A percentile compares a stretch with the other conserved stretches of the same genome.
phyloP scores from a whole-genome alignment of 192 early-diverging fungal species.

The Dissophora ornata region DNA sequence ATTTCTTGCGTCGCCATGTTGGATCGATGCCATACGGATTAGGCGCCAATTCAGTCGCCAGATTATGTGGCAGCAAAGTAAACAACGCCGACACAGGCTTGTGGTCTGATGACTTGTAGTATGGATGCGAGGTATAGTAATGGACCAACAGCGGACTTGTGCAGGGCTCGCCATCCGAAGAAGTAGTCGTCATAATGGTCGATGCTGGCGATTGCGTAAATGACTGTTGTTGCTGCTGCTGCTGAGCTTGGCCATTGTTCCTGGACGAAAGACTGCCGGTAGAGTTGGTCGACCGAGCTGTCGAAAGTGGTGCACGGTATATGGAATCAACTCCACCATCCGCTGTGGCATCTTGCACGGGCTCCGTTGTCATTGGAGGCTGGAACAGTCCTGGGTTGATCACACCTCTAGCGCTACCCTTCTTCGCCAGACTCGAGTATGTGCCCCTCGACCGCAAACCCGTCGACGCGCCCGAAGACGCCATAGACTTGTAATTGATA shows the following conservation, averaged over 20 bases:
- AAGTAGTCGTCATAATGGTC: slow-evolving; percentile 6
- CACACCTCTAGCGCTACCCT: slow-evolving; percentile 18
- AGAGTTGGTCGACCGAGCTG: slow-evolving; percentile 13
- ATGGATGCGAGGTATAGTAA: slow-evolving; percentile 53
- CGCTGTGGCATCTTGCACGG: neutral
- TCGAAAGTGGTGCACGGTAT: slow-evolving; percentile 13
- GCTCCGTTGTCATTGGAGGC: slow-evolving; percentile 13
- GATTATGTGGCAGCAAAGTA: slow-evolving; percentile 30
- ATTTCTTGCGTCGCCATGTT: slow-evolving; percentile 31
- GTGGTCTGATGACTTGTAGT: slow-evolving; percentile 55
- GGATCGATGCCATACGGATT: slow-evolving; percentile 39
- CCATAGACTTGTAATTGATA: neutral
- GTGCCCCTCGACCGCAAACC: slow-evolving; percentile 29
- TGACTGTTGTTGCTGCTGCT: slow-evolving; percentile 7
- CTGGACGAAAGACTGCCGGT: slow-evolving; percentile 23
- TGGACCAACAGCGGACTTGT: slow-evolving; percentile 37
- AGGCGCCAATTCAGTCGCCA: slow-evolving; percentile 22
- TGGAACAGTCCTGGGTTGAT: slow-evolving; percentile 29
- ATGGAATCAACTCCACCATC: neutral
- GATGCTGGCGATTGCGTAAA: slow-evolving; percentile 25
- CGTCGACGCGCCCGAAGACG: slow-evolving; percentile 8
- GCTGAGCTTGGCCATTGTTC: neutral
- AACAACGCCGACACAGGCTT: slow-evolving; percentile 58
- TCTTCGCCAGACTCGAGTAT: slow-evolving; percentile 35
- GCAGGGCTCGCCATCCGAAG: slow-evolving; percentile 9